Evolutionary conservation across 768 basidiomycete genomes (phyloP).

Genomic region (Austroboletus festivus): DNA sequence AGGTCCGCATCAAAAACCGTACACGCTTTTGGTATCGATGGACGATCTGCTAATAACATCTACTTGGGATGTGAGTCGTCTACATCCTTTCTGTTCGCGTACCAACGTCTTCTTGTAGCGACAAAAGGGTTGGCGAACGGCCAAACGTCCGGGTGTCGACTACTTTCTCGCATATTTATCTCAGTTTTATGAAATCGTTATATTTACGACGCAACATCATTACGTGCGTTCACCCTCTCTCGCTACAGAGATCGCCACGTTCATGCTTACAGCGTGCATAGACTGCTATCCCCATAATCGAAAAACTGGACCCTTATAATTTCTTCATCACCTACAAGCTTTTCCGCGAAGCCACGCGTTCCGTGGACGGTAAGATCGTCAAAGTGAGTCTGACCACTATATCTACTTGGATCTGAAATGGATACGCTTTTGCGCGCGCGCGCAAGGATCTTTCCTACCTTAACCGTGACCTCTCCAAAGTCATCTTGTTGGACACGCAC

Average conservation of each 20-base stretch:
- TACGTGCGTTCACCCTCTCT: constrained; percentile 58
- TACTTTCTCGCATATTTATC: constrained; percentile 97
- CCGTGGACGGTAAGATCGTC: constrained; percentile 76
- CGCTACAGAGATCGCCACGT: not conserved
- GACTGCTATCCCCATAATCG: constrained; percentile 85
- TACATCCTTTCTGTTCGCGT: not conserved
- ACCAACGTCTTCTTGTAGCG: constrained; percentile 47
- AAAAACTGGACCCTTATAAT: constrained; percentile 92
- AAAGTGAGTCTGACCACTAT: constrained; percentile 50
- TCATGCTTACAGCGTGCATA: constrained; percentile 29
- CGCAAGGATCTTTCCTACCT: constrained; percentile 85
- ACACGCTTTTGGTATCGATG: constrained; percentile 86
- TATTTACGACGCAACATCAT: constrained; percentile 87
- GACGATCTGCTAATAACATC: constrained; percentile 91
- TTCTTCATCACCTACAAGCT: constrained; percentile 87
- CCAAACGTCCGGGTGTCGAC: constrained; percentile 95
- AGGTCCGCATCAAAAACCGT: constrained; percentile 80
- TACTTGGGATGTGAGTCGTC: constrained; percentile 86
- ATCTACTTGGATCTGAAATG: not conserved
- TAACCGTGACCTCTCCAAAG: constrained; percentile 90
- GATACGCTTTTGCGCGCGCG: not conserved
- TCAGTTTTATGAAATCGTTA: constrained; percentile 96
- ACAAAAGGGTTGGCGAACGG: constrained; percentile 93
- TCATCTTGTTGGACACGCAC: constrained; percentile 82
- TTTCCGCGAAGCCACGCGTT: constrained; percentile 90